phyloP scores from a whole-genome alignment of 495 filamentous ascomycete genomes.

The Penicillium manginii region DNA sequence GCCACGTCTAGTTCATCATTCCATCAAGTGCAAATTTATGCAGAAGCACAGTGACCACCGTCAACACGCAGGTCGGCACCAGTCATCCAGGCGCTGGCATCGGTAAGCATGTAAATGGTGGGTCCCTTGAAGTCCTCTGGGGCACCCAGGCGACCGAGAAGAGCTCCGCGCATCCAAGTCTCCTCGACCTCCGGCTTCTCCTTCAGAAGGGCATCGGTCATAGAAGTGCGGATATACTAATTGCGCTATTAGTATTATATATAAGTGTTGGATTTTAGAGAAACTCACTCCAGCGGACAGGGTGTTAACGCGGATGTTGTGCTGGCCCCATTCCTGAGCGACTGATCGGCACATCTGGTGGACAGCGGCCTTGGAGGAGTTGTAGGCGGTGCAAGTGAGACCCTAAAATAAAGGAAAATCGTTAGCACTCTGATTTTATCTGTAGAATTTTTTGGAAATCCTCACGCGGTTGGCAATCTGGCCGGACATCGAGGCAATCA shows the following conservation, averaged over 20 bases:
- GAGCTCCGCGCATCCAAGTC: conserved; percentile 38
- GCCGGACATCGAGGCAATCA: conserved; percentile 80
- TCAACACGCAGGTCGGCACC: conserved; percentile 44
- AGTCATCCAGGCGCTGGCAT: conserved; percentile 47
- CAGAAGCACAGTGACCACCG: conserved; percentile 45
- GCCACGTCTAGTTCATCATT: conserved; percentile 17
- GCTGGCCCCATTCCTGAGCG: conserved; percentile 64
- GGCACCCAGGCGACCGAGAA: conserved; percentile 43
- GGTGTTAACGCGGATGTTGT: conserved; percentile 42
- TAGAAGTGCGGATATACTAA: conserved; percentile 43
- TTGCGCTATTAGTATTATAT: neutral
- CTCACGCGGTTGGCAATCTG: conserved; percentile 67
- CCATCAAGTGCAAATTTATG: conserved; percentile 14
- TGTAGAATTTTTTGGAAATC: neutral
- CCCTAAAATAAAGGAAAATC: conserved; percentile 39
- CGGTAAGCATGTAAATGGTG: conserved; percentile 46
- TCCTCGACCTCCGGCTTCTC: conserved; percentile 63
- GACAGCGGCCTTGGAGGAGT: conserved; percentile 68
- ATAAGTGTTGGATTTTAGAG: neutral
- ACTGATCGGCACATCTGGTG: conserved; percentile 66
- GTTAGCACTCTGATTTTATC: neutral
- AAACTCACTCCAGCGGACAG: conserved; percentile 46
- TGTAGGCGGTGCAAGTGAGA: conserved; percentile 66
- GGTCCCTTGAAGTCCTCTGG: conserved; percentile 48
- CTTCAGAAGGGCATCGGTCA: conserved; percentile 39